These are phyloP conservation scores for Wickerhamomyces alni DNA, from an alignment of 805 yeast genomes.

Conservation along the genomic window DNA sequence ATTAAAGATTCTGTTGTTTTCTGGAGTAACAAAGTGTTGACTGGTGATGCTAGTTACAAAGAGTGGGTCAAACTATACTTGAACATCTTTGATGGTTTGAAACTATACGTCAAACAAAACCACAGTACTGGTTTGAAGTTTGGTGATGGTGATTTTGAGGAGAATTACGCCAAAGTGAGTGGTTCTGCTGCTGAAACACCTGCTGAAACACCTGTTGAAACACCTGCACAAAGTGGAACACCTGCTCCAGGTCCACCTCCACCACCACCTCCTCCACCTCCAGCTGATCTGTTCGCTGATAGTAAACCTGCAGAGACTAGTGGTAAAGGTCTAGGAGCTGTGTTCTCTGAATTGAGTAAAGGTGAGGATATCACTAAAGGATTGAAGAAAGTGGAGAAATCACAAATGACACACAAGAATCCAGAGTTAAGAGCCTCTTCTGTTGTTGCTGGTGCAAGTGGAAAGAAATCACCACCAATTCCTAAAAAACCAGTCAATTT, in stretches of 20 bases:
- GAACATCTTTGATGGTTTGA: conserved; percentile 62
- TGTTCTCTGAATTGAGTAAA: conserved; percentile 82
- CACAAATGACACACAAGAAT: conserved; percentile 91
- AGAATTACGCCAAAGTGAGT: conserved; percentile 33
- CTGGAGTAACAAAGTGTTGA: conserved; percentile 83
- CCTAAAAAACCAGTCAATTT: conserved; percentile 78
- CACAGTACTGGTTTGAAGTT: conserved; percentile 85
- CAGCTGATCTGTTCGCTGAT: conserved; percentile 58
- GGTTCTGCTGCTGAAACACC: conserved; percentile 26
- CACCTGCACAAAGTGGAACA: conserved; percentile 79
- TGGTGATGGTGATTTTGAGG: conserved; percentile 52
- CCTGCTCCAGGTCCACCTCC: conserved; percentile 72
- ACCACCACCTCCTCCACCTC: conserved; percentile 97
- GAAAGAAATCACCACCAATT: conserved; percentile 51
- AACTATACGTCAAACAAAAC: conserved; percentile 65
- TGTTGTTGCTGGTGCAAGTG: conserved; percentile 30
- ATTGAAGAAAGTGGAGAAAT: conserved; percentile 85
- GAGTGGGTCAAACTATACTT: conserved; percentile 77
- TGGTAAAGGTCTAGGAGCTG: conserved; percentile 70
- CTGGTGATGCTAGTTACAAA: conserved; percentile 49
- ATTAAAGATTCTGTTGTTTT: conserved; percentile 89
- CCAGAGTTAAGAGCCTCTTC: conserved; percentile 66
- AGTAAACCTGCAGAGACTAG: conserved; percentile 16
- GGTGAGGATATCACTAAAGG: conserved; percentile 83
- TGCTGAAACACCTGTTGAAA: conserved; percentile 30